Evolutionary conservation across 768 basidiomycete genomes (phyloP).

Genomic region (Mycena filopes): DNA sequence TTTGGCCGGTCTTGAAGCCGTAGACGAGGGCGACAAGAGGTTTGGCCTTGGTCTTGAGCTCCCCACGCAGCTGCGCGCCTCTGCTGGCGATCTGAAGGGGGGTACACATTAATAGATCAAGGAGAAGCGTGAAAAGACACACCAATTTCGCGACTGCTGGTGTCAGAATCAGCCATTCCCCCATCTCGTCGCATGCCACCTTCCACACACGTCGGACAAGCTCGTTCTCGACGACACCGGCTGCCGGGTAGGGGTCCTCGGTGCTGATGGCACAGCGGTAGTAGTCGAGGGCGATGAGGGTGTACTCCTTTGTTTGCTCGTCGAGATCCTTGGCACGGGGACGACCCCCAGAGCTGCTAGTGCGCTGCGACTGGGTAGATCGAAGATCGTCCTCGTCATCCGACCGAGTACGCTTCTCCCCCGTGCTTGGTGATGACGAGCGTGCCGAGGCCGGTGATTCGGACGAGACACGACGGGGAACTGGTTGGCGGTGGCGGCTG

Average conservation of each 20-base stretch:
- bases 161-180: background rate
- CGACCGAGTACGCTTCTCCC: background rate
- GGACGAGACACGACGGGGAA: background rate
- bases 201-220: constrained; percentile 19
- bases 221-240: constrained; percentile 1
- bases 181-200: constrained; percentile 1
- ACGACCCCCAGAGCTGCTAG: constrained; percentile 5
- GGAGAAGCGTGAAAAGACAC: background rate
- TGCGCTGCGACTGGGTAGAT: background rate
- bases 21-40: too few relatives aligned
- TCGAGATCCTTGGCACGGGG: constrained; percentile 32
- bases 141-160: constrained; percentile 24
- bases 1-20: too few relatives aligned
- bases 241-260: constrained; percentile 18
- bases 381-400: background rate
- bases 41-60: too few relatives aligned
- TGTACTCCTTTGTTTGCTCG: constrained; percentile 13
- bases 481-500: background rate
- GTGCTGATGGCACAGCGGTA: constrained; percentile 16
- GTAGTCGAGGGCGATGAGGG: constrained; percentile 8
- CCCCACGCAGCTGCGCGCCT: background rate
- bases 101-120: background rate
- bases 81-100: constrained; percentile 34
- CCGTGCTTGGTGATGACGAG: background rate
- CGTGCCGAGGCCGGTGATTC: background rate